A percentile compares a stretch with the other conserved stretches of the same genome.
Evolutionary conservation across 495 filamentous ascomycete species (phyloP).

Genomic region (Lophiostoma macrostomum): DNA sequence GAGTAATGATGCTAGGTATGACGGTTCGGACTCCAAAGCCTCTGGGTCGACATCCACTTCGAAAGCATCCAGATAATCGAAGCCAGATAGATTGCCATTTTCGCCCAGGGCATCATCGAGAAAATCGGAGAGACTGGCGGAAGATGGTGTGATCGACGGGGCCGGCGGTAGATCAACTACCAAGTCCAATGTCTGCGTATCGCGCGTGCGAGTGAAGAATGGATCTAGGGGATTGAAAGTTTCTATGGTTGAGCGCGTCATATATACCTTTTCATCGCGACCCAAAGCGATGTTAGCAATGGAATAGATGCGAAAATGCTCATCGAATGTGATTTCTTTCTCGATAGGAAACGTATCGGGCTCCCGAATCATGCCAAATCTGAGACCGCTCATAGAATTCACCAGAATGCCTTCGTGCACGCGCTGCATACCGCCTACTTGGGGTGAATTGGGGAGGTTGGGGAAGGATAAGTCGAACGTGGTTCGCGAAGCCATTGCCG

Average conservation of each 20-base stretch:
- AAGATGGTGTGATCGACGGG: constrained; percentile 6
- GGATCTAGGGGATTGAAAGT: constrained; percentile 72
- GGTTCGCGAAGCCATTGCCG: constrained; percentile 56
- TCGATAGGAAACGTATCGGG: not conserved
- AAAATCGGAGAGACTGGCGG: constrained; percentile 9
- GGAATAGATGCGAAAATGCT: constrained; percentile 46
- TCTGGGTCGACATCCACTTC: constrained; percentile 21
- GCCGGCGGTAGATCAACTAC: constrained; percentile 53
- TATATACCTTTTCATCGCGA: constrained; percentile 83
- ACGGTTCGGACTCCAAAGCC: constrained; percentile 21
- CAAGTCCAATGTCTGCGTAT: constrained; percentile 69
- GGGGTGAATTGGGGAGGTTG: constrained; percentile 54
- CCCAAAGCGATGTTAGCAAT: constrained; percentile 79
- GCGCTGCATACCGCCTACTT: constrained; percentile 43
- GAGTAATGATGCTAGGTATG: constrained; percentile 38
- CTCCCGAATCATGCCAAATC: constrained; percentile 75
- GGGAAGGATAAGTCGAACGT: constrained; percentile 83
- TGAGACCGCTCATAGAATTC: constrained; percentile 73
- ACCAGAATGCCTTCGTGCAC: constrained; percentile 68
- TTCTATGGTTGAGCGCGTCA: constrained; percentile 71
- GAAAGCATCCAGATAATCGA: constrained; percentile 7
- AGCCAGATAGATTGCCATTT: constrained; percentile 11
- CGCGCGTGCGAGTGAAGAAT: constrained; percentile 74
- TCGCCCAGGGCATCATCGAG: constrained; percentile 6
- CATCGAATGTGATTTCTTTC: constrained; percentile 14